phyloP scores from a whole-genome alignment of 805 yeast genomes.

The Ogataea paraovalis region DNA sequence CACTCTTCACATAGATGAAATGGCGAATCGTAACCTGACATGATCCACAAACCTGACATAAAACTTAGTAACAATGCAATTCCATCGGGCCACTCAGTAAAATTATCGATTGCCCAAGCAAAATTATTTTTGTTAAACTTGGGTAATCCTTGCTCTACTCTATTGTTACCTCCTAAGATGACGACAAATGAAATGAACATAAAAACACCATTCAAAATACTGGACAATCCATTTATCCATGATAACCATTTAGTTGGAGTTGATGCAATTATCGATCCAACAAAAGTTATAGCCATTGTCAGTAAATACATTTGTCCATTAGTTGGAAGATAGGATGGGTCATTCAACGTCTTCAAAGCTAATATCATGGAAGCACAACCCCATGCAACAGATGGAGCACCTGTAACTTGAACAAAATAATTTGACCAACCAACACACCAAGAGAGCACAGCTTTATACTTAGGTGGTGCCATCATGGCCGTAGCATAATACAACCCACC shows the following conservation, averaged over 20 bases:
- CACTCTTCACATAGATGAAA: constrained; percentile 71
- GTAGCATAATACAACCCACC: constrained; percentile 69
- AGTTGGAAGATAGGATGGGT: constrained; percentile 38
- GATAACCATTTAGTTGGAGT: constrained; percentile 56
- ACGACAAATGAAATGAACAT: constrained; percentile 48
- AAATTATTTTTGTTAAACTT: constrained; percentile 43
- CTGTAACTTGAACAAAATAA: constrained; percentile 61
- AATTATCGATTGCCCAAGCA: constrained; percentile 54
- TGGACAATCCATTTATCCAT: constrained; percentile 46
- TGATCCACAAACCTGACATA: constrained; percentile 59
- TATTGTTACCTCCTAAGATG: constrained; percentile 45
- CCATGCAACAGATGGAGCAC: constrained; percentile 56
- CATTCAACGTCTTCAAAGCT: constrained; percentile 42
- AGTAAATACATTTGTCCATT: constrained; percentile 48
- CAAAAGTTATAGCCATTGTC: constrained; percentile 45
- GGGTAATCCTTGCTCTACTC: constrained; percentile 34
- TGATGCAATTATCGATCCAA: constrained; percentile 45
- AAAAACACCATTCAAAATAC: constrained; percentile 43
- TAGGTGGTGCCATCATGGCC: constrained; percentile 53
- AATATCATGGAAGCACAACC: constrained; percentile 55
- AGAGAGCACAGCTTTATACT: constrained; percentile 47
- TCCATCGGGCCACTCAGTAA: constrained; percentile 59
- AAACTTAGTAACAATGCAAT: constrained; percentile 52
- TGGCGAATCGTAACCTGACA: constrained; percentile 72
- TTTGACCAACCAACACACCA: constrained; percentile 64